Percentiles rank a stretch among this genome's conserved stretches.
phyloP scores from a whole-genome alignment of 1,284 basidiomycete species.

The Trichosporon faecale region DNA sequence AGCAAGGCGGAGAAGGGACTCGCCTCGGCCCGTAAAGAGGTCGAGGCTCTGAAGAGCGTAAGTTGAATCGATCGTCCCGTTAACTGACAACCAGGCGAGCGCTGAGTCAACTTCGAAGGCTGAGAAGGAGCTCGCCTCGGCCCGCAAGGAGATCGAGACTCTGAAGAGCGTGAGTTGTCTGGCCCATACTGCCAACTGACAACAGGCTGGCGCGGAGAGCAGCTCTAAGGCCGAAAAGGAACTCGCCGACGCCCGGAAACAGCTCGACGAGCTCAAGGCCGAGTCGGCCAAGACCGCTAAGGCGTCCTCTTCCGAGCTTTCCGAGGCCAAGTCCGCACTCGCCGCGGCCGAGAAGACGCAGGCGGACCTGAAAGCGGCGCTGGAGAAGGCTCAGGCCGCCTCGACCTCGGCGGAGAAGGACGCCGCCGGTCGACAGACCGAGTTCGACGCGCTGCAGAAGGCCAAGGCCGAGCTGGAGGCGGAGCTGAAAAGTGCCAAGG shows the following conservation, averaged over 20 bases:
- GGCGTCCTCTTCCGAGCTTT: conserved; percentile 11
- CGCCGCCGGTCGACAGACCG: neutral
- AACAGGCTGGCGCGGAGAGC: neutral
- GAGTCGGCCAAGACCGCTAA: conserved; percentile 5
- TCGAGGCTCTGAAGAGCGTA: neutral
- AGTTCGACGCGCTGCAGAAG: conserved; percentile 12
- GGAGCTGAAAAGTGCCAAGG: conserved; percentile 25
- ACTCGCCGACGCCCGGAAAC: conserved; percentile 8
- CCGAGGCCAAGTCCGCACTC: neutral
- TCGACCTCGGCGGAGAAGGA: neutral
- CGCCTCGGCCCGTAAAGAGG: neutral
- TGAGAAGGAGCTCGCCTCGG: neutral
- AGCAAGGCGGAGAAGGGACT: neutral
- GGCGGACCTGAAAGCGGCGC: conserved; percentile 26
- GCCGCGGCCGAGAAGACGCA: conserved; percentile 18
- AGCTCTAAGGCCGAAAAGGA: conserved; percentile 33
- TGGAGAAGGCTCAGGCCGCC: conserved; percentile 36
- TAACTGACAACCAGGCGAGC: neutral
- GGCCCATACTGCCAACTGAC: conserved; percentile 2
- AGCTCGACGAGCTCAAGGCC: conserved; percentile 14
- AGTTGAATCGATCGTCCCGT: no score
- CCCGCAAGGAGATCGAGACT: neutral
- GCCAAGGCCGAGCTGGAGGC: conserved; percentile 28
- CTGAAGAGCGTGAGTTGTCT: conserved; percentile 29
- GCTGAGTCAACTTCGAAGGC: neutral